Base-by-base conservation (phyloP, 2,329 filamentous ascomycete genomes). In the Orbilia javanica region DNA sequence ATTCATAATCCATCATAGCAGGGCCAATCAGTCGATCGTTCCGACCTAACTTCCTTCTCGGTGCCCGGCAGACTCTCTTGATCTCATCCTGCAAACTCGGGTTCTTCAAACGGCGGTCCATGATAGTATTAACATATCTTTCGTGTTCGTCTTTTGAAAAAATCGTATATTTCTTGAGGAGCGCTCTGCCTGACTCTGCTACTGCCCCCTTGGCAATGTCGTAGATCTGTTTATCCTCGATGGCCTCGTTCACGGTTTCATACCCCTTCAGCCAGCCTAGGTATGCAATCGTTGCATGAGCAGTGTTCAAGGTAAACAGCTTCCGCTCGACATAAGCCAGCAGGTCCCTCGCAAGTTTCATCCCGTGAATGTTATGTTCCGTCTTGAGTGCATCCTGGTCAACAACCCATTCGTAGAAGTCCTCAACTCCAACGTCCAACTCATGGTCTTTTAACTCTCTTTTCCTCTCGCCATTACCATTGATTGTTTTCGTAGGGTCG, bases 351-450 rank as follows among this genome's bases (percentile, higher is more conserved):
- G 98, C 96, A 90, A 93, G 97, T 86, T 97, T 92, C 84, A 98
- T 91, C 77, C 94, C 95, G 81, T 96, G 85, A 83, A 99, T 95
- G 18, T 89, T 85, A 4, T 94, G 94, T 67, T 88, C 87, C 79
- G 91, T 89, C 80, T 90, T 88, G 85, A 98, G 97, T 1, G 95
- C 95, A 52, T 90, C 91, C 84, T 90, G 87, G 84, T 99, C 96
- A 64, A 99, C 94, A 44, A 96, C 95, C 96, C 96, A 99, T 87
- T 99, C 96, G 86, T 93, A 97, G 88, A 98, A 99, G 86, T 96
- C 96, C 88, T 99, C 96, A 57, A 99, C 94, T 83, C 91, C 94
- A 81, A 99, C 96, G 83, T 97, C 91, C 52, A 99, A 88, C 25
- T 91, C 89, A 82, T 93, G 86, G 63, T 73, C 70, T 31, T 65